phyloP scores from a whole-genome alignment of 164 flowering plant genomes.

The Vitis rupestris region DNA sequence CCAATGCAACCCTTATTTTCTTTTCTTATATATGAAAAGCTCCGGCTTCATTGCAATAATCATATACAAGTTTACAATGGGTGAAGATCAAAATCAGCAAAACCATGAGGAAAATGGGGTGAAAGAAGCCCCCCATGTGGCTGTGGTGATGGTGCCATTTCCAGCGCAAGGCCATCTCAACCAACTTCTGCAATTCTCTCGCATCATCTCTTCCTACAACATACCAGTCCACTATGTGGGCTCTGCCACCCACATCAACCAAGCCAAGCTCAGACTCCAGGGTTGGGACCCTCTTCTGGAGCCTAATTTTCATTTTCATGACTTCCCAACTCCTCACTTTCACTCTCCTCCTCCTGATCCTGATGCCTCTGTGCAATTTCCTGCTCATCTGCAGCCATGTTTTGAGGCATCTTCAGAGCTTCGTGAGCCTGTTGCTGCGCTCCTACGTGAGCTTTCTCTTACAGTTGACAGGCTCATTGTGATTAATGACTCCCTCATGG shows the following conservation, averaged over 20 bases:
- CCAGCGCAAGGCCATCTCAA: conserved; percentile 68
- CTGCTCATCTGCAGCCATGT: conserved; percentile 47
- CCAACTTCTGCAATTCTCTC: conserved; percentile 56
- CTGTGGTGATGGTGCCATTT: conserved; percentile 53
- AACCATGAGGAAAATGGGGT: not conserved
- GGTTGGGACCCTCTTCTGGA: conserved; percentile 24
- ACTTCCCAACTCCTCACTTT: conserved; percentile 34
- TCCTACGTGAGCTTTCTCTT: conserved; percentile 33
- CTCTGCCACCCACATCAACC: conserved; percentile 52
- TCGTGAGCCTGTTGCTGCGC: conserved; percentile 38
- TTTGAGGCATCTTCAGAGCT: conserved; percentile 42
- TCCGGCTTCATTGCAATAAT: too few relatives aligned
- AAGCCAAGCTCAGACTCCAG: conserved; percentile 43
- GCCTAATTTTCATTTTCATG: conserved; percentile 49
- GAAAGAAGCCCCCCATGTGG: conserved; percentile 13
- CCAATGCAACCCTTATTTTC: too few relatives aligned
- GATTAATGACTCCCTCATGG: conserved; percentile 63
- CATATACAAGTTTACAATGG: not conserved
- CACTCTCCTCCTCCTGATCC: conserved; percentile 48
- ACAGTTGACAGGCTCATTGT: conserved; percentile 32
- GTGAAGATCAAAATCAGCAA: not conserved
- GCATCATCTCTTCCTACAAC: conserved; percentile 34
- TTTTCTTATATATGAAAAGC: too few relatives aligned
- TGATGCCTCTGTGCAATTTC: conserved; percentile 34
- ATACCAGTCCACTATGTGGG: conserved; percentile 47